phyloP scores from a whole-genome alignment of 225 moss, liverwort and hornwort genomes.

The Physcomitrellopsis africana region DNA sequence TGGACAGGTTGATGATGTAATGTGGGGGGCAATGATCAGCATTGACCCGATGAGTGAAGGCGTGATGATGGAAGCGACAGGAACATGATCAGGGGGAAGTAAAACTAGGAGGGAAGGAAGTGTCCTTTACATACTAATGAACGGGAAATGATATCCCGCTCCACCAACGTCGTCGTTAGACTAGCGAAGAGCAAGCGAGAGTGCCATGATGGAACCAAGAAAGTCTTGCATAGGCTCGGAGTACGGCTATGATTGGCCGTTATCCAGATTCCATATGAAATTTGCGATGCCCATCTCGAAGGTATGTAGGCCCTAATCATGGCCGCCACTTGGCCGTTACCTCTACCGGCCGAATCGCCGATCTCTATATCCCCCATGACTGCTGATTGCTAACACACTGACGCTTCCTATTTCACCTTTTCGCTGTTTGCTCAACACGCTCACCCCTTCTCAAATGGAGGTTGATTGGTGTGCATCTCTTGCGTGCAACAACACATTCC shows the following conservation, averaged over 20 bases:
- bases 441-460: background rate
- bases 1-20: constrained; percentile 27
- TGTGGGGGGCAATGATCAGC: constrained; percentile 45
- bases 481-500: background rate
- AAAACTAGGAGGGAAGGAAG: constrained; percentile 30
- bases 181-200: constrained; percentile 23
- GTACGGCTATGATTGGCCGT: constrained; percentile 65
- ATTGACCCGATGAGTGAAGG: constrained; percentile 39
- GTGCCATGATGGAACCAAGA: constrained; percentile 52
- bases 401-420: constrained; percentile 16
- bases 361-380: constrained; percentile 24
- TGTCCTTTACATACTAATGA: constrained; percentile 34
- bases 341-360: constrained; percentile 47
- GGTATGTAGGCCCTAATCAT: constrained; percentile 46
- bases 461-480: background rate
- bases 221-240: constrained; percentile 38
- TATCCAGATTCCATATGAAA: constrained; percentile 45
- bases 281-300: constrained; percentile 34
- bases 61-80: constrained; percentile 45
- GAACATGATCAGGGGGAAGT: constrained; percentile 43
- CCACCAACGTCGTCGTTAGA: constrained; percentile 31
- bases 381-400: background rate
- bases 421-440: constrained; percentile 7
- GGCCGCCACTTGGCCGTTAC: constrained; percentile 54
- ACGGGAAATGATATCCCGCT: constrained; percentile 38